A percentile compares a stretch with the other conserved stretches of the same genome.
phyloP scores from a whole-genome alignment of 768 basidiomycete genomes.

The Brasilioporus rufonigricans region DNA sequence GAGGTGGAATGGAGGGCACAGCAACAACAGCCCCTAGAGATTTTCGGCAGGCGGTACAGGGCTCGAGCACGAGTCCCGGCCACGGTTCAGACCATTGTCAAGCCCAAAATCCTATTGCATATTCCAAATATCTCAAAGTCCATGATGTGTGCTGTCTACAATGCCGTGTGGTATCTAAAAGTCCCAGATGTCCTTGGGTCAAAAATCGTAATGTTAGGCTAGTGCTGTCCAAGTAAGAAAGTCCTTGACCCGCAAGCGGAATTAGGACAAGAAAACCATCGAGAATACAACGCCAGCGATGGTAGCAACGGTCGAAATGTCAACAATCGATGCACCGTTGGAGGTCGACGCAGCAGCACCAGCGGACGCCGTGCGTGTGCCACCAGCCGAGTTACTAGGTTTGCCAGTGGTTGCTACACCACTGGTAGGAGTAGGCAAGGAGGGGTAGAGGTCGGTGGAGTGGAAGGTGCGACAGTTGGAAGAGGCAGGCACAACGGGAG shows the following conservation, averaged over 20 bases:
- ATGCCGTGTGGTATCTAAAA: background rate
- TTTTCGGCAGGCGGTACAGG: background rate
- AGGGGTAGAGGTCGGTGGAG: constrained; percentile 36
- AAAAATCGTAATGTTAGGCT: background rate
- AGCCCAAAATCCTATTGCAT: background rate
- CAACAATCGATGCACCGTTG: constrained; percentile 19
- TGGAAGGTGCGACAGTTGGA: constrained; percentile 42
- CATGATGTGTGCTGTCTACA: background rate
- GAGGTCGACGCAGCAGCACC: constrained; percentile 17
- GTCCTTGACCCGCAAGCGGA: background rate
- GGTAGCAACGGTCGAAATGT: constrained; percentile 31
- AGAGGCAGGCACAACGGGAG: constrained; percentile 37
- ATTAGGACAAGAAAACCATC: constrained; percentile 35
- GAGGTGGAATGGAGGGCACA: constrained; percentile 6
- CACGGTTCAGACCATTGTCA: too few relatives aligned
- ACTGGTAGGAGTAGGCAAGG: constrained; percentile 13
- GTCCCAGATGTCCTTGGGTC: background rate
- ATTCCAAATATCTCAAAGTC: background rate
- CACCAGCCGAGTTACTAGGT: background rate
- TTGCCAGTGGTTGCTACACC: background rate
- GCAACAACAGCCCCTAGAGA: constrained; percentile 16
- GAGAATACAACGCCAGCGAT: constrained; percentile 34
- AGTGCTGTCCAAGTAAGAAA: background rate
- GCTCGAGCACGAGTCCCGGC: too few relatives aligned
- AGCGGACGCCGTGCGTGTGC: constrained; percentile 14